Conservation (phyloP, 495 filamentous ascomycete species). For the Aspergillus biplanus region DNA sequence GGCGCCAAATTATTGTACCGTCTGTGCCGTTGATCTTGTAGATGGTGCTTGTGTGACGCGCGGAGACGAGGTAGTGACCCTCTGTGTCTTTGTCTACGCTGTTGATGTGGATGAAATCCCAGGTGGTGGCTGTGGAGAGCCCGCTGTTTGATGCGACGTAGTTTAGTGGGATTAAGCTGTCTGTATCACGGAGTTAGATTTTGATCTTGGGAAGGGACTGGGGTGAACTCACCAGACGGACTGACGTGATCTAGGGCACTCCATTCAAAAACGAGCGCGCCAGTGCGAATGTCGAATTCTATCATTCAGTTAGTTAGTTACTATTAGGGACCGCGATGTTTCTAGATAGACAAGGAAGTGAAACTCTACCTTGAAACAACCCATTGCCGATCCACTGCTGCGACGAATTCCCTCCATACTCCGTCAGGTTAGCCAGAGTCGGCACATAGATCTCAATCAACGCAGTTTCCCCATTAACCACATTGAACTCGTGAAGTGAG, state of each 20-base stretch:
- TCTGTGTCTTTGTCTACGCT: conserved; percentile 52
- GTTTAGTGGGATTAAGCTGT: conserved; percentile 5
- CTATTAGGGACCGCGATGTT: neutral
- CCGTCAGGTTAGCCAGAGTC: conserved; percentile 26
- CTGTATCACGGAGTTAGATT: neutral
- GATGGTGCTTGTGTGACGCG: conserved; percentile 46
- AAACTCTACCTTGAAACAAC: conserved; percentile 34
- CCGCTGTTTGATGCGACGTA: conserved; percentile 28
- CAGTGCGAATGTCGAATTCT: conserved; percentile 38
- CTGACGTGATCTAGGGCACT: conserved; percentile 34
- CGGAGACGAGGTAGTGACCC: conserved; percentile 57
- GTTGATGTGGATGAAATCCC: conserved; percentile 59
- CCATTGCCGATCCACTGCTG: conserved; percentile 41
- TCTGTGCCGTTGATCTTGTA: conserved; percentile 49
- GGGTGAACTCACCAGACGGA: conserved; percentile 29
- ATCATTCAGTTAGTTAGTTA: neutral
- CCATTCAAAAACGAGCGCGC: conserved; percentile 43
- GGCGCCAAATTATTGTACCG: conserved; percentile 53
- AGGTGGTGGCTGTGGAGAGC: conserved; percentile 31
- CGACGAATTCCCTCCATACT: conserved; percentile 31
- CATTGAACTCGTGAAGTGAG: conserved; percentile 53
- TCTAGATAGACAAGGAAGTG: neutral
- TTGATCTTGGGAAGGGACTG: neutral
- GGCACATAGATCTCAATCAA: conserved; percentile 38
- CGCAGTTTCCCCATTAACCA: conserved; percentile 37